Conservation (phyloP, 495 filamentous ascomycete species). For the Astrocystis sublimbata region DNA sequence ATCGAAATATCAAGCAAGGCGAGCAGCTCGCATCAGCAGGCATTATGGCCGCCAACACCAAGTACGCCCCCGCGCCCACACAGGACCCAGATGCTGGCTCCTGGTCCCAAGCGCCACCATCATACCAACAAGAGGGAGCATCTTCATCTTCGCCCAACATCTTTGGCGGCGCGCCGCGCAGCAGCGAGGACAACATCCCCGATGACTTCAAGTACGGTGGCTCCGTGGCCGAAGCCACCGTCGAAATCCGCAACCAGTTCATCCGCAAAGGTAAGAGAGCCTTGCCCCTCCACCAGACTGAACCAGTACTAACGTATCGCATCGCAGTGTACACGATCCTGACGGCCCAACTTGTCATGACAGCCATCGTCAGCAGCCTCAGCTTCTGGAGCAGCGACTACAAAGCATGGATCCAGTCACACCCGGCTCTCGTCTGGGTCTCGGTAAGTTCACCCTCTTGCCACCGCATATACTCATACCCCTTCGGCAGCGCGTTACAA, state of each 20-base stretch:
- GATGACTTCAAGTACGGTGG: conserved; percentile 99
- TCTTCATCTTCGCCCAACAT: conserved; percentile 41
- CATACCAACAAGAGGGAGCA: conserved; percentile 59
- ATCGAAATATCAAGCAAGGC: neutral
- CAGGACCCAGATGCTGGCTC: conserved; percentile 65
- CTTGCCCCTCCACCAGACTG: neutral
- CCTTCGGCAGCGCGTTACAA: no score
- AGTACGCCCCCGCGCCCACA: conserved; percentile 70
- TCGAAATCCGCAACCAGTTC: conserved; percentile 97
- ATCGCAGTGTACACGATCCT: conserved; percentile 45
- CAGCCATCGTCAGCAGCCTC: conserved; percentile 75
- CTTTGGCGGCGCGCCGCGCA: conserved; percentile 59
- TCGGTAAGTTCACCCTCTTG: conserved; percentile 49
- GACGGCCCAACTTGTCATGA: conserved; percentile 86
- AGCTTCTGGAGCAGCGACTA: conserved; percentile 81
- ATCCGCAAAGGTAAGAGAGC: conserved; percentile 72
- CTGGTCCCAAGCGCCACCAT: conserved; percentile 85
- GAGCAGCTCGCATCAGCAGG: neutral
- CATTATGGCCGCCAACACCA: conserved; percentile 65
- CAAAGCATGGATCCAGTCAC: conserved; percentile 81
- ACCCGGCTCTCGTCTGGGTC: conserved; percentile 81
- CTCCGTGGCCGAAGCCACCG: conserved; percentile 84
- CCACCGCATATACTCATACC: neutral
- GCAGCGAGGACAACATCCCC: conserved; percentile 84
- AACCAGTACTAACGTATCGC: neutral